Evolutionary conservation across 2,329 filamentous ascomycete genomes (phyloP), one percentile per base, ranked within the genome.

Genomic region (Bertia moriformis): DNA sequence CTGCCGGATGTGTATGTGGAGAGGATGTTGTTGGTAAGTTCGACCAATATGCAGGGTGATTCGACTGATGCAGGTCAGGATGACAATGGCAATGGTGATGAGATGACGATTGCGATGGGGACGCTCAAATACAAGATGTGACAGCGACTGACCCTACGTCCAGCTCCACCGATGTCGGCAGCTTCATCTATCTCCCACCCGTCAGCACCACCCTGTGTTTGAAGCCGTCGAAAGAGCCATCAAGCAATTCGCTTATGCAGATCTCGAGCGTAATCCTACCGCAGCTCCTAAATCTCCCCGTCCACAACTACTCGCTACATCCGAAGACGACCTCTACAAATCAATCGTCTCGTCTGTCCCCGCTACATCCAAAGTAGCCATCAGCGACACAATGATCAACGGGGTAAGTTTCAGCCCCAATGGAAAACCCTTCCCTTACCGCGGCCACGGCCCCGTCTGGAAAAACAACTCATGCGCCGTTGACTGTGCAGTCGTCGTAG

Each of bases 401-500:
- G 18, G 3, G 24, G 18, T 44, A 12, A 37, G 2, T 18, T 45
- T 44, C n/a, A 41, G n/a, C n/a, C n/a, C 43, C 4, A 38, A 41
- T 5, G 53, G 52, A 7, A 37, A 19, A 17, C 13, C 37, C 5
- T 51, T 47, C 24, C 45, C 48, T 7, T 51, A 48, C 24, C 48
- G 51, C 19, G 55, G 55, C 3, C 50, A 53, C 3, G 57, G 56
- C 1, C 57, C 57, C 4, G 39, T 53, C 7, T 20, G 37, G 32
- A 17, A 10, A 35, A 35, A 35, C 1, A 43, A 42, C n/a, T 53
- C 54, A 7, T 48, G 45, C 39, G 42, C 45, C 7, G 42, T 57
- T 13, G 56, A 60, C 38, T 51, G 49, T 36, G 42, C 48, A 4
- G 55, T 60, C 36, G 51, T 58, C n/a, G 45, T 49, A 2, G 58